Percentiles rank a stretch among this genome's conserved stretches.
Conservation (phyloP, 352 stramenopile genomes). For the Elongisporangium undulatum region DNA sequence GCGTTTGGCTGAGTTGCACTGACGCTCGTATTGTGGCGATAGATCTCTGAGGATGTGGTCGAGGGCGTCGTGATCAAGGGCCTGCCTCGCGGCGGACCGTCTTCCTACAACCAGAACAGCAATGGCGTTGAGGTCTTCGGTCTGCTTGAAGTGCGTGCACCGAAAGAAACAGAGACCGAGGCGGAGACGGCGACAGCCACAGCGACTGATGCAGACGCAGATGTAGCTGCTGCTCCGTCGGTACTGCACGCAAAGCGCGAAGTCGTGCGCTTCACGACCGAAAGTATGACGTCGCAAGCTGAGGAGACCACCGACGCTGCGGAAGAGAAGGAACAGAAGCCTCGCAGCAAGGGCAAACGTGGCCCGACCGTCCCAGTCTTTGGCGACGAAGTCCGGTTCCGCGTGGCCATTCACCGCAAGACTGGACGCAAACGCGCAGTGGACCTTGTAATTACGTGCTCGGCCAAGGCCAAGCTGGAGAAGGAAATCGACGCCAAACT, state of each 20-base stretch:
- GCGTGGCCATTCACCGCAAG: slow-evolving; percentile 68
- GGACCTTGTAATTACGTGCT: slow-evolving; percentile 50
- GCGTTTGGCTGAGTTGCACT: too few species aligned
- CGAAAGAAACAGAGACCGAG: slow-evolving; percentile 1
- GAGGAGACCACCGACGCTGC: background rate
- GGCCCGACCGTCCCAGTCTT: slow-evolving; percentile 33
- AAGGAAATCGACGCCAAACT: slow-evolving; percentile 70
- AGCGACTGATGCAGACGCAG: slow-evolving; percentile 1
- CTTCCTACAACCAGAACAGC: slow-evolving; percentile 30
- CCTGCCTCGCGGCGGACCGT: slow-evolving; percentile 26
- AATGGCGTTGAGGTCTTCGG: slow-evolving; percentile 32
- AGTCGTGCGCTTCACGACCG: background rate
- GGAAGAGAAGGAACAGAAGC: slow-evolving; percentile 8
- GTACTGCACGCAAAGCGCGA: background rate
- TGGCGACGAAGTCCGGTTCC: slow-evolving; percentile 71
- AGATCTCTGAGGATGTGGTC: slow-evolving; percentile 45
- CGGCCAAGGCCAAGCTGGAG: slow-evolving; percentile 56
- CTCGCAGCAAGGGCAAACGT: slow-evolving; percentile 1
- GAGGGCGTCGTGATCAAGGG: slow-evolving; percentile 68
- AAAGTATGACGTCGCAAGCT: background rate
- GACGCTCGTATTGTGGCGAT: background rate
- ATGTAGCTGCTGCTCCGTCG: background rate
- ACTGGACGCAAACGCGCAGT: slow-evolving; percentile 59
- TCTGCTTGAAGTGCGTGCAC: slow-evolving; percentile 35
- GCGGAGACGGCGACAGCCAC: background rate